Conservation (phyloP, 768 basidiomycete genomes). For the Coprinopsis sp. region DNA sequence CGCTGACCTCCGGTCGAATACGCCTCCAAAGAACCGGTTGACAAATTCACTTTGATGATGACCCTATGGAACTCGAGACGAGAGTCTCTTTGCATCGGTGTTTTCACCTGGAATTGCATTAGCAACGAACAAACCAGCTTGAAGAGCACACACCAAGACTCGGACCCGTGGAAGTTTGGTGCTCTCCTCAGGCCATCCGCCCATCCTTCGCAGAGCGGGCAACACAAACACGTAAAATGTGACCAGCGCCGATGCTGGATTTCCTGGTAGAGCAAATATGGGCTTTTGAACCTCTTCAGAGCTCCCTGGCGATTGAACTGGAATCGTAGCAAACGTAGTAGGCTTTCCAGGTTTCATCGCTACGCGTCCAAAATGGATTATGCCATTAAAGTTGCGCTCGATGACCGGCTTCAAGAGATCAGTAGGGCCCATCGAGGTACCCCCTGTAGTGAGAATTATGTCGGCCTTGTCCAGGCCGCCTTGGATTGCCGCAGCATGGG, state of each 20-base stretch:
- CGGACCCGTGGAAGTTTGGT: conserved; percentile 57
- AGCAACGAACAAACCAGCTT: neutral
- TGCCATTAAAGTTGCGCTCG: conserved; percentile 71
- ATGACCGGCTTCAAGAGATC: conserved; percentile 88
- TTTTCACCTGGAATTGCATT: conserved; percentile 41
- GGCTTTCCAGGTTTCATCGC: conserved; percentile 84
- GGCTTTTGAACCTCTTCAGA: conserved; percentile 42
- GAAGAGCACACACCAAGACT: conserved; percentile 50
- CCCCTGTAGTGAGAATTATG: conserved; percentile 79
- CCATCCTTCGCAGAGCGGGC: conserved; percentile 69
- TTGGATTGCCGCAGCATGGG: conserved; percentile 54
- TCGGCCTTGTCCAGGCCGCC: conserved; percentile 62
- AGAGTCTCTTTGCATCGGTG: conserved; percentile 62
- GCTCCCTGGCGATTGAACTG: conserved; percentile 23
- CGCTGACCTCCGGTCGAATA: conserved; percentile 84
- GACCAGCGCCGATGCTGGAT: conserved; percentile 84
- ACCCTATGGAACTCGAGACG: conserved; percentile 85
- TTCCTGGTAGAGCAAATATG: conserved; percentile 83
- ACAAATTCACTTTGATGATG: conserved; percentile 32
- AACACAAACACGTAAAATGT: conserved; percentile 83
- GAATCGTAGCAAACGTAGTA: conserved; percentile 83
- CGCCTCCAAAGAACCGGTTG: conserved; percentile 30
- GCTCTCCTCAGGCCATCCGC: conserved; percentile 54
- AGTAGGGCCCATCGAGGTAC: conserved; percentile 87
- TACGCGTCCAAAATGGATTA: conserved; percentile 82